These are phyloP conservation scores for Yamadazyma takamatsuzukensis DNA, from an alignment of 805 yeast species.

Conservation along the genomic window DNA sequence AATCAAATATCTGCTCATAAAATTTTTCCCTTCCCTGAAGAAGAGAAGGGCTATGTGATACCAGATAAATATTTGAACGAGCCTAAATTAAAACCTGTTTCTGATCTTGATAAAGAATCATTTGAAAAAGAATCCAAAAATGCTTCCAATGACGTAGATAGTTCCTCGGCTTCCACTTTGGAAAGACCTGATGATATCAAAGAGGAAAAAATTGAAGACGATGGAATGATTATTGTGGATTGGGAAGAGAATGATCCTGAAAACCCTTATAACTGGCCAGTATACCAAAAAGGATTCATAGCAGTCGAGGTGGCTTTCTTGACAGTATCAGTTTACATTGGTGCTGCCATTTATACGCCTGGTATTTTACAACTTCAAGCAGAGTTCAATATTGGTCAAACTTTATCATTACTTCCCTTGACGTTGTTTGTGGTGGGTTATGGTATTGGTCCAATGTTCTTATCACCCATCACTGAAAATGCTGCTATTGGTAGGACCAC, in stretches of 20 bases:
- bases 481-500: conserved; percentile 52
- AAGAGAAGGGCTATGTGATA: conserved; percentile 19
- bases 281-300: conserved; percentile 32
- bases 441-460: conserved; percentile 59
- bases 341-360: conserved; percentile 55
- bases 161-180: conserved; percentile 5
- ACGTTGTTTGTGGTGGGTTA: conserved; percentile 58
- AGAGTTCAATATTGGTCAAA: conserved; percentile 43
- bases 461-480: conserved; percentile 58
- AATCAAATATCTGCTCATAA: conserved; percentile 23
- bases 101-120: not conserved
- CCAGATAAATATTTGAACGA: conserved; percentile 29
- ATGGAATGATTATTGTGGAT: conserved; percentile 3
- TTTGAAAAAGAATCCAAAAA: not conserved
- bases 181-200: conserved; percentile 12
- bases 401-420: conserved; percentile 49
- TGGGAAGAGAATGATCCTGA: conserved; percentile 43
- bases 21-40: conserved; percentile 20
- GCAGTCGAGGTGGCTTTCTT: conserved; percentile 17
- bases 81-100: too few relatives aligned
- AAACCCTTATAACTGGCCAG: conserved; percentile 56
- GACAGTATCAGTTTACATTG: conserved; percentile 45
- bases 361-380: conserved; percentile 42
- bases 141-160: not conserved
- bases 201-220: conserved; percentile 33